Evolutionary conservation across 2,329 filamentous ascomycete genomes (phyloP).

Genomic region (Teratosphaeria epicoccoides): DNA sequence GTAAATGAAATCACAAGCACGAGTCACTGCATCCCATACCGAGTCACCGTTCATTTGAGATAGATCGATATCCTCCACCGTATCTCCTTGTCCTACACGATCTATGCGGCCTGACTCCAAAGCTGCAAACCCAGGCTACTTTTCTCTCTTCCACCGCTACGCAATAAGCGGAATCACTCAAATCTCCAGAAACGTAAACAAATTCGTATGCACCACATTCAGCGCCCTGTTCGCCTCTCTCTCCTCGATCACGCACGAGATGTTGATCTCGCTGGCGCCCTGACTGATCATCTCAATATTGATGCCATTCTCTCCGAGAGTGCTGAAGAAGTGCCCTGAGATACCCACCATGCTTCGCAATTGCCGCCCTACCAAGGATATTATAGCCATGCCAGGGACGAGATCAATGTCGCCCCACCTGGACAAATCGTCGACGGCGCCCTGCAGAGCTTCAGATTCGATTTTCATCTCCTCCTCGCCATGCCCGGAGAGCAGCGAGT

Average conservation of each 20-base stretch:
- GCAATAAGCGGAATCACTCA: no score
- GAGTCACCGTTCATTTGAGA: no score
- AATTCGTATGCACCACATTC: slow-evolving; percentile 90
- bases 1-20: no score
- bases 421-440: slow-evolving; percentile 56
- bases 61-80: no score
- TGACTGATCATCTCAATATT: slow-evolving; percentile 99
- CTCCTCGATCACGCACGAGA: slow-evolving; percentile 92
- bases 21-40: no score
- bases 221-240: slow-evolving; percentile 83
- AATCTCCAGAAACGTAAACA: slow-evolving; percentile 83
- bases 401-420: slow-evolving; percentile 85
- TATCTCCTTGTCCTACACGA: no score
- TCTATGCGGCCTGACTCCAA: no score
- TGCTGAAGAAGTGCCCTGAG: slow-evolving; percentile 87
- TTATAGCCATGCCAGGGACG: slow-evolving; percentile 83
- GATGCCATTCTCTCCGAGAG: slow-evolving; percentile 81
- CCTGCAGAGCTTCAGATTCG: slow-evolving; percentile 36
- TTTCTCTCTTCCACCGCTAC: no score
- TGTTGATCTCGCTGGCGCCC: slow-evolving; percentile 97
- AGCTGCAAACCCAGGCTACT: no score
- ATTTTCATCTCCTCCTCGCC: slow-evolving; percentile 39
- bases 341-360: slow-evolving; percentile 96
- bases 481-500: slow-evolving; percentile 40
- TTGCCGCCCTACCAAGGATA: slow-evolving; percentile 86